Evolutionary conservation across 2,329 filamentous ascomycete species (phyloP).

Genomic region (Cytospora piceae): DNA sequence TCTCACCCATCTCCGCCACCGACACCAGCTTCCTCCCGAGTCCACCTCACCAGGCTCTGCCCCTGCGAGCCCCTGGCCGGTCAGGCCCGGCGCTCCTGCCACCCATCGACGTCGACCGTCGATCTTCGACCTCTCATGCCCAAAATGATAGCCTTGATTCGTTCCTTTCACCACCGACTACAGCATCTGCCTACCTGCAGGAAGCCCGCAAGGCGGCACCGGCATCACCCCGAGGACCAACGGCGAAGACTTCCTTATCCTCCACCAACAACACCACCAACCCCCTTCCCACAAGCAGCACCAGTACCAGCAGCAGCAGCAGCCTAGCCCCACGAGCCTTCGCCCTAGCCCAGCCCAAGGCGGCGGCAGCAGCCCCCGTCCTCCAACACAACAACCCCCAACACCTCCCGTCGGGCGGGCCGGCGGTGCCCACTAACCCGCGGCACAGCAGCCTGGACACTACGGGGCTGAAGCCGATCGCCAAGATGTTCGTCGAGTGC

Average conservation of each 20-base stretch:
- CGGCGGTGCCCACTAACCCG: slow-evolving; percentile 7
- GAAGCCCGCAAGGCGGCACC: slow-evolving; percentile 42
- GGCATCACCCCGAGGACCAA: slow-evolving; percentile 33
- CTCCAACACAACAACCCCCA: not conserved
- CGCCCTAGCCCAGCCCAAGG: slow-evolving; percentile 23
- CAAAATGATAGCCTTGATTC: slow-evolving; percentile 34
- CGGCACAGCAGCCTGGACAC: slow-evolving; percentile 29
- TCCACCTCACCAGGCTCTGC: slow-evolving; percentile 6
- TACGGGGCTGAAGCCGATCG: slow-evolving; percentile 46
- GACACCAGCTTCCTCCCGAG: slow-evolving; percentile 17
- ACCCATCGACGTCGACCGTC: slow-evolving; percentile 14
- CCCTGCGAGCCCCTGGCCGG: slow-evolving; percentile 9
- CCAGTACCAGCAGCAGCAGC: slow-evolving; percentile 15
- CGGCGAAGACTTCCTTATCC: slow-evolving; percentile 17
- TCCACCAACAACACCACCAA: slow-evolving; percentile 14
- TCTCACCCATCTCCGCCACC: slow-evolving; percentile 2
- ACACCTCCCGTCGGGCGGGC: slow-evolving; percentile 13
- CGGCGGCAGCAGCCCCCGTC: not conserved
- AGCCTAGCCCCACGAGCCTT: slow-evolving; percentile 25
- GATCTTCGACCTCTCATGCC: not conserved
- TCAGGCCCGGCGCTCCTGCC: slow-evolving; percentile 8
- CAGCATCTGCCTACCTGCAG: slow-evolving; percentile 41
- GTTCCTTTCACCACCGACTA: slow-evolving; percentile 33
- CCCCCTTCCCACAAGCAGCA: slow-evolving; percentile 12
- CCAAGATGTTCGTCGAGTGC: slow-evolving; percentile 69